Evolutionary conservation across 164 flowering plant genomes (phyloP), one percentile per base, ranked within the genome.

Genomic region (Sextonia rubra): DNA sequence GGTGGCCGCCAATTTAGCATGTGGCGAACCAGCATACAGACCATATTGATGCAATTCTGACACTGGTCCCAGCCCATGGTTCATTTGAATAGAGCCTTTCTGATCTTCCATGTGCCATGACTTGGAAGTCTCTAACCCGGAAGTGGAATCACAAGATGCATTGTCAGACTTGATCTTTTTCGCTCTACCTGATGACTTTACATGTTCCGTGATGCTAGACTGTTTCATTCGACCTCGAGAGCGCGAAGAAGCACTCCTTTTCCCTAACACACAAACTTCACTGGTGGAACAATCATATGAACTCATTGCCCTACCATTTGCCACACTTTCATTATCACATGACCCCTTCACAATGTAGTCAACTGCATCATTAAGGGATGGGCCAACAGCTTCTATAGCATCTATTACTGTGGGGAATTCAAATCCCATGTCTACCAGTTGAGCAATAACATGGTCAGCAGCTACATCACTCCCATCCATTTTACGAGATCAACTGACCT

Each of bases 391-490:
- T 71, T 86, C 74, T 72, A 88, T 73, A 49, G 94, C 97, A 77
- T 86, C 85, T 27, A 69, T 66, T 61, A 77, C 83, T 52, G 48
- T 68, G 58, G 85, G 77, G 47, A 75, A 64, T 32, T 88, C 89
- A 80, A 89, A 92, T 24, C 94, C 94, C 94, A 90, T 90, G 61
- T 88, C 90, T 32, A 86, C 48, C 66, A 93, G 79, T 62, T 82
- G 80, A 3, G 83, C 82, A 47, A 86, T 77, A 60, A 85, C 82
- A 75, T 81, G 78, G 49, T 84, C 86, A 2, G 84, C 75, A 29
- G 78, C 69, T 26, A 73, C 48, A 62, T 44, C 24, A 23, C 69
- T 62, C 66, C 73, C 78, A 49, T 72, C 69, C 69, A 66, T 72
- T 20, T n/a, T 25, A 23, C 14, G 2, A 44, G 26, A 20, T n/a